Evolutionary conservation across 2,329 filamentous ascomycete species (phyloP).

Genomic region (Akanthomyces dipterigenus): DNA sequence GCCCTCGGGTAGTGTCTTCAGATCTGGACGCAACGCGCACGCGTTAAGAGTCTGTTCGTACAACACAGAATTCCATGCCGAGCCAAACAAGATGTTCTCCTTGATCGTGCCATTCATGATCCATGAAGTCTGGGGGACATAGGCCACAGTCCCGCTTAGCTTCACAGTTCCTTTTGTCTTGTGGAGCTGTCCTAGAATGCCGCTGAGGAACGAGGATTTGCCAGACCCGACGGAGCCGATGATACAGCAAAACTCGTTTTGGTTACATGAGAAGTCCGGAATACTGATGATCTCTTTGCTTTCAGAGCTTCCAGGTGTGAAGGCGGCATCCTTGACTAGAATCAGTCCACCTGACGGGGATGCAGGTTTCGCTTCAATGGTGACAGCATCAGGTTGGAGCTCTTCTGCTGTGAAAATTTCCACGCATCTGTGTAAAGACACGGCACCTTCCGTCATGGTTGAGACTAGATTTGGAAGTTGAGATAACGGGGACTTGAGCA

Average conservation of each 20-base stretch:
- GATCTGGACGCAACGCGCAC: slow-evolving; percentile 77
- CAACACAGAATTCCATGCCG: slow-evolving; percentile 79
- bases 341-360: slow-evolving; percentile 74
- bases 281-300: slow-evolving; percentile 61
- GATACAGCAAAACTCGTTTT: slow-evolving; percentile 79
- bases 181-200: slow-evolving; percentile 77
- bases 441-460: slow-evolving; percentile 78
- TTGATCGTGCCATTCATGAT: slow-evolving; percentile 90
- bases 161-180: slow-evolving; percentile 73
- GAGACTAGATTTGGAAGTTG: slow-evolving; percentile 91
- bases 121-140: slow-evolving; percentile 85
- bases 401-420: slow-evolving; percentile 76
- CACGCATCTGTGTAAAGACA: slow-evolving; percentile 74
- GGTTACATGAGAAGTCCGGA: slow-evolving; percentile 75
- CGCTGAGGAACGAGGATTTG: slow-evolving; percentile 82
- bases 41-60: slow-evolving; percentile 82
- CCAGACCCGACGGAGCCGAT: slow-evolving; percentile 80
- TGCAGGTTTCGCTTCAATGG: slow-evolving; percentile 55
- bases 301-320: slow-evolving; percentile 81
- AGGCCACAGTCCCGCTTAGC: slow-evolving; percentile 69
- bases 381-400: slow-evolving; percentile 71
- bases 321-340: slow-evolving; percentile 70
- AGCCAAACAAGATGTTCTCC: slow-evolving; percentile 87
- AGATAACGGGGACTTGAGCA: slow-evolving; percentile 81
- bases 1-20: slow-evolving; percentile 77